phyloP scores from a whole-genome alignment of 306 rosid species.

The Castanea mollissima region DNA sequence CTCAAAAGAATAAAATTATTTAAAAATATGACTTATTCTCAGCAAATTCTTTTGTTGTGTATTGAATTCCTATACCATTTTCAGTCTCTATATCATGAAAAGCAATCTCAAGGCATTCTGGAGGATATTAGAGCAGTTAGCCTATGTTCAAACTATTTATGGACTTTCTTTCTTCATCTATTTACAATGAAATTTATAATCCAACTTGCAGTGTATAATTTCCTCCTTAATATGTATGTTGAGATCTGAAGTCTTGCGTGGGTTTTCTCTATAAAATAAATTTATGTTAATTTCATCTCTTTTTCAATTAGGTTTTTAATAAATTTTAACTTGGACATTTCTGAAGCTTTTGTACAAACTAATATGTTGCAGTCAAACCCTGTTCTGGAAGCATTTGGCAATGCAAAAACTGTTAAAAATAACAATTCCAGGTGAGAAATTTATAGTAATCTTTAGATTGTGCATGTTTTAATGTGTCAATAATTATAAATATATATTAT shows the following conservation, averaged over 20 bases:
- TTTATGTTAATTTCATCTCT: slow-evolving; percentile 8
- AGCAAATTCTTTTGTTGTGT: not conserved
- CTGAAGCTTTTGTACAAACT: slow-evolving; percentile 16
- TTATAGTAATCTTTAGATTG: not conserved
- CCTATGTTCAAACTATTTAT: not conserved
- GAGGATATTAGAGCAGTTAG: not conserved
- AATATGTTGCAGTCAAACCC: slow-evolving; percentile 78
- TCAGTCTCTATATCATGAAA: not conserved
- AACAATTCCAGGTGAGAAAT: slow-evolving; percentile 83
- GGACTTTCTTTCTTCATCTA: not conserved
- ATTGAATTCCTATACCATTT: not conserved
- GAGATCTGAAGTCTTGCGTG: not conserved
- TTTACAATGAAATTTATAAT: not conserved
- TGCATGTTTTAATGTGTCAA: not conserved
- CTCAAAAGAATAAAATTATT: not conserved
- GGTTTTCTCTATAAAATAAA: not conserved
- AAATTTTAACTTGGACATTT: slow-evolving; percentile 11
- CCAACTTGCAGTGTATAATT: not conserved
- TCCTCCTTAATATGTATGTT: not conserved
- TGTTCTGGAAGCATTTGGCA: slow-evolving; percentile 98
- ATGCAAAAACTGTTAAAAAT: slow-evolving; percentile 86
- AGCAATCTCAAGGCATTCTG: not conserved
- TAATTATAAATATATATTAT: not conserved
- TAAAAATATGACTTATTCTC: not conserved
- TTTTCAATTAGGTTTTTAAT: slow-evolving; percentile 4